Percentiles rank a stretch among this genome's conserved stretches.
phyloP scores from a whole-genome alignment of 768 basidiomycete species.

The Lactarius vividus region DNA sequence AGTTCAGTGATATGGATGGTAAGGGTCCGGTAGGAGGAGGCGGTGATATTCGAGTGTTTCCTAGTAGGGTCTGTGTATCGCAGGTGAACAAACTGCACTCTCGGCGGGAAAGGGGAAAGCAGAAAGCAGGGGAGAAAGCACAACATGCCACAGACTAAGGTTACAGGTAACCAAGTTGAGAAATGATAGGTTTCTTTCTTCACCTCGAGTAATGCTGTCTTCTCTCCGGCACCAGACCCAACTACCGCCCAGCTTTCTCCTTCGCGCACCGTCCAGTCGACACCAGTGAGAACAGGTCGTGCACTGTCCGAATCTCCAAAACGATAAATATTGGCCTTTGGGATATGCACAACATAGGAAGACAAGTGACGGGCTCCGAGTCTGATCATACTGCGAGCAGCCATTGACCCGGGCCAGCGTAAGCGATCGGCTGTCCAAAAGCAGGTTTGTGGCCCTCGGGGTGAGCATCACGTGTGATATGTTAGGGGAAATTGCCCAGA shows the following conservation, averaged over 20 bases:
- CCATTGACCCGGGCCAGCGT: not conserved
- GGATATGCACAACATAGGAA: slow-evolving; percentile 33
- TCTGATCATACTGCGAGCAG: too few species aligned
- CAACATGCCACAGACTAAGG: not conserved
- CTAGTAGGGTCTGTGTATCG: slow-evolving; percentile 55
- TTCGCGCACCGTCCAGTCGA: slow-evolving; percentile 59
- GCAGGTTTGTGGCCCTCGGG: too few species aligned
- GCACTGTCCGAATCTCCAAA: slow-evolving; percentile 53
- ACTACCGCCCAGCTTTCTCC: slow-evolving; percentile 76
- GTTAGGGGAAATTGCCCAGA: not conserved
- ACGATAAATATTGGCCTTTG: slow-evolving; percentile 51
- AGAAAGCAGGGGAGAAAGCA: too few species aligned
- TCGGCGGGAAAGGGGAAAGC: not conserved
- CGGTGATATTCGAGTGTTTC: slow-evolving; percentile 68
- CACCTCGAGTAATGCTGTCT: slow-evolving; percentile 65
- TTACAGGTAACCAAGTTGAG: not conserved
- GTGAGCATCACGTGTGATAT: too few species aligned
- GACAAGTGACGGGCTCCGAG: not conserved
- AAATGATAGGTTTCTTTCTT: slow-evolving; percentile 21
- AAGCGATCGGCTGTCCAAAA: not conserved
- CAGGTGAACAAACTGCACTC: not conserved
- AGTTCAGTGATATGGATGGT: slow-evolving; percentile 55
- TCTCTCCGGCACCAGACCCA: slow-evolving; percentile 61
- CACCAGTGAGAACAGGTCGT: slow-evolving; percentile 48
- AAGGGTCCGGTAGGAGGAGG: slow-evolving; percentile 69